Base-by-base conservation (phyloP, 2,329 filamentous ascomycete species). In the Penicillium sp. region DNA sequence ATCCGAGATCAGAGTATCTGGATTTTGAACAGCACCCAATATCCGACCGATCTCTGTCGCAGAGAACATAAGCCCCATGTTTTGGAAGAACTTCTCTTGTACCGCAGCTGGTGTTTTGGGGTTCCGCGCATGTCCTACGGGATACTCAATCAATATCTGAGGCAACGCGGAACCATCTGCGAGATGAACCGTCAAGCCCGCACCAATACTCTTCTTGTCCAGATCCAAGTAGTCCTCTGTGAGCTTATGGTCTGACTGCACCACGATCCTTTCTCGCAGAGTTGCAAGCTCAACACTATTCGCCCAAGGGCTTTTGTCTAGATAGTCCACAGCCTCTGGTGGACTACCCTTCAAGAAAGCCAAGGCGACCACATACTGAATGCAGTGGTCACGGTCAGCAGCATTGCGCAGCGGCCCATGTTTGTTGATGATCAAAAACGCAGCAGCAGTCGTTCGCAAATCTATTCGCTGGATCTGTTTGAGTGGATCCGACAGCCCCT, bases 361-460 rank as follows among this genome's bases (percentile, higher is more conserved):
- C 18, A 74, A 41, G 4, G 71, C 67, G 18, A 74, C 58, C 29
- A 71, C 63, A 50, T 67, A 75, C 46, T 72, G 64, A 44, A 75
- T 58, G 46, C 68, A 72, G 42, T 74, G 72, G 56, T 73, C 72
- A 10, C 72, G 62, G 52, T 74, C 72, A 7, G 72, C 69, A 15
- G 63, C 50, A 54, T 69, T 70, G 2, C 50, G 35, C 37, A 73
- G 46, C n/a, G 35, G 42, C 0, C 65, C 68, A 1, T 21, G 47
- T 35, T 74, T 74, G 44, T 70, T 68, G 35, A 75, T 71, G 23
- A 75, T 74, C 18, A 64, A 34, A 38, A 60, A 59, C 0, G 69
- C 69, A 12, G 70, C 66, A 13, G 57, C 59, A 9, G 64, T 62
- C 0, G 69, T 73, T 3, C 72, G 60, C 16, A 75, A 41, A 2